Percentiles rank a stretch among this genome's conserved stretches.
These are phyloP conservation scores for Ophiostoma australiae DNA, from an alignment of 2,329 filamentous ascomycete species.

Conservation along the genomic window DNA sequence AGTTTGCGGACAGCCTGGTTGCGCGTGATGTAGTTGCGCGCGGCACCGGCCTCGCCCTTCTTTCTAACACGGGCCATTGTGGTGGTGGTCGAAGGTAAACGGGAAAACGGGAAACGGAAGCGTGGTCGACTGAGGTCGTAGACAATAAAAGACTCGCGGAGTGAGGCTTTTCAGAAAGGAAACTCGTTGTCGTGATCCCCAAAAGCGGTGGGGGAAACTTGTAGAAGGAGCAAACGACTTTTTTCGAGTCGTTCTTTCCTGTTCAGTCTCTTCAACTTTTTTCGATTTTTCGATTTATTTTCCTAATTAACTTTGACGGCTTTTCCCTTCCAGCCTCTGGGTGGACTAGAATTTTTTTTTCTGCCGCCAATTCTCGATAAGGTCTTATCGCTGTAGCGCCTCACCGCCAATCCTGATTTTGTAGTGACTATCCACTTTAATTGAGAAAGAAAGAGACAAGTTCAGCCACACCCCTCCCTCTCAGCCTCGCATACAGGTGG, in stretches of 20 bases:
- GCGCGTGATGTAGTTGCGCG: slow-evolving; percentile 97
- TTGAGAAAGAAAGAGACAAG: not conserved
- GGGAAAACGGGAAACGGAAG: no score
- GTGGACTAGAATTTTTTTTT: slow-evolving; percentile 26
- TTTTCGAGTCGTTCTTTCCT: slow-evolving; percentile 10
- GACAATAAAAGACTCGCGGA: not conserved
- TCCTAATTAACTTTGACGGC: slow-evolving; percentile 30
- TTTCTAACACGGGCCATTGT: slow-evolving; percentile 76
- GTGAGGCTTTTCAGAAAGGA: slow-evolving; percentile 11
- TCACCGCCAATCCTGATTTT: slow-evolving; percentile 15
- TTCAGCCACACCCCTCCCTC: slow-evolving; percentile 17
- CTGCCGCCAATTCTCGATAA: slow-evolving; percentile 20
- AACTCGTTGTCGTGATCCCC: slow-evolving; percentile 6
- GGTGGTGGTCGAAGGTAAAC: not conserved
- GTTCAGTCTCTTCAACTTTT: slow-evolving; percentile 14
- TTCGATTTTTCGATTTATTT: slow-evolving; percentile 18
- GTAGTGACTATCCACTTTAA: not conserved
- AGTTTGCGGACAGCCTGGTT: slow-evolving; percentile 97
- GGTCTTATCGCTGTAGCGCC: slow-evolving; percentile 8
- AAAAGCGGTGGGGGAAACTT: slow-evolving; percentile 19
- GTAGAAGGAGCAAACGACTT: slow-evolving; percentile 11
- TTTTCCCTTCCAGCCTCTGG: slow-evolving; percentile 18
- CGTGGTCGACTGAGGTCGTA: not conserved
- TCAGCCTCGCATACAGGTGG: not conserved
- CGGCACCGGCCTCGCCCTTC: slow-evolving; percentile 85